Conservation (phyloP, 2,329 filamentous ascomycete genomes). For the Aaosphaeria pasadenensis region DNA sequence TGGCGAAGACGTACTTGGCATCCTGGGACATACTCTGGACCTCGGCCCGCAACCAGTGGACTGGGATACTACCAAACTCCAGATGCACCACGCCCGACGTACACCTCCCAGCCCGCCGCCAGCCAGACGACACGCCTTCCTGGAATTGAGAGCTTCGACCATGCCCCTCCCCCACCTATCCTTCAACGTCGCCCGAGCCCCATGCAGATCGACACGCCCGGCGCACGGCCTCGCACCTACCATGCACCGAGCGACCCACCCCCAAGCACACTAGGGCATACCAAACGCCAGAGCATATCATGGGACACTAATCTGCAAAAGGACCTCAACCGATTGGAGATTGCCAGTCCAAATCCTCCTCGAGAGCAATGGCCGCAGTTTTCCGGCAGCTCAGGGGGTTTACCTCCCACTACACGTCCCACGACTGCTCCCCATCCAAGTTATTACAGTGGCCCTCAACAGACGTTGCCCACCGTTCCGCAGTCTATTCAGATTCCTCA, state of each 20-base stretch:
- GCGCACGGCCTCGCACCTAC: conserved; percentile 40
- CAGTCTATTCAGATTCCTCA: conserved; percentile 24
- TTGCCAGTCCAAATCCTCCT: conserved; percentile 47
- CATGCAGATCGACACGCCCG: conserved; percentile 68
- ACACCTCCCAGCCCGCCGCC: conserved; percentile 53
- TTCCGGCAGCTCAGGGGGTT: conserved; percentile 22
- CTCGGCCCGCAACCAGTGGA: conserved; percentile 66
- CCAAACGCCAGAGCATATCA: conserved; percentile 40
- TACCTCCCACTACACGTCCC: conserved; percentile 19
- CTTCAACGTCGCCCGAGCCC: conserved; percentile 69
- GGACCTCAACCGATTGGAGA: conserved; percentile 65
- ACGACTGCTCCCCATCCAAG: conserved; percentile 37
- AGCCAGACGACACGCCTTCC: conserved; percentile 68
- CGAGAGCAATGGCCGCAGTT: conserved; percentile 31
- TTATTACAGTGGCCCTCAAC: conserved; percentile 18
- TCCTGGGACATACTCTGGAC: conserved; percentile 64
- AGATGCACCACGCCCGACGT: conserved; percentile 56
- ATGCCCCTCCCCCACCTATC: conserved; percentile 61
- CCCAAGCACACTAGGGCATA: conserved; percentile 17
- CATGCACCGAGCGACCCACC: conserved; percentile 28
- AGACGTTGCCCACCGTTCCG: conserved; percentile 21
- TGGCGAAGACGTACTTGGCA: conserved; percentile 89
- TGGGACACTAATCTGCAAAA: conserved; percentile 67
- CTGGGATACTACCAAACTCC: conserved; percentile 74
- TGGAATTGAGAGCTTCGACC: conserved; percentile 89